Evolutionary conservation across 805 yeast species (phyloP), one percentile per base, ranked within the genome.

Genomic region (Saccharomyces mikatae): DNA sequence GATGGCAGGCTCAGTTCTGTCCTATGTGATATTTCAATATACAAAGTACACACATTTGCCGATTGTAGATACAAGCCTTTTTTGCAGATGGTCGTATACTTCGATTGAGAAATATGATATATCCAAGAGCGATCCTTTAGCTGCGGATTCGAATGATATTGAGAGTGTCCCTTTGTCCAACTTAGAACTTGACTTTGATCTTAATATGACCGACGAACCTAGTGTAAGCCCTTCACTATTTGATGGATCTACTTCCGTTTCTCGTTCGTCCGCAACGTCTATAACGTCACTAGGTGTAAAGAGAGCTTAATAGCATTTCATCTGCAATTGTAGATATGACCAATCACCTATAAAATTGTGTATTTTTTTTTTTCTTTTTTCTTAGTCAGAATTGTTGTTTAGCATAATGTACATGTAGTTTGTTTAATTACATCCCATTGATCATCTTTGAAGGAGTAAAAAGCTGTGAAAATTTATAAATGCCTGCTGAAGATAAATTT

Each of bases 1-100:
- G 52, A 88, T 89, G 64, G 92, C 89, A n/a, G 99, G 99, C 24
- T 92, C 97, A 1, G 79, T 83, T n/a, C 75, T 94, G 54, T 83
- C 96, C 0, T 78, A 84, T 56, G 69, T 80, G 14, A 83, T 87
- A 31, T 91, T 89, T 70, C 77, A 80, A 57, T 79, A 83, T 61
- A 82, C 89, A 52, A 84, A 83, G 66, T 82, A 84, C 63, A 80
- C 76, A 21, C 81, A 78, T 60, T 73, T 91, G 64, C 97, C 98
- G 6, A 64, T 78, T 13, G 73, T 74, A 31, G 80, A 78, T 50
- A 66, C 68, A n/a, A 69, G 65, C 47, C 75, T 78, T 54, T 84
- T 80, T 62, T 84, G 88, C 64, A 80, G 92, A 56, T 86, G 89
- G 86, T 81, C 87, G 11, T 86, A 86, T 65, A 63, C 76, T 3